Base-by-base conservation (phyloP, 176 grass and related monocot genomes). In the Musa schizocarpa region DNA sequence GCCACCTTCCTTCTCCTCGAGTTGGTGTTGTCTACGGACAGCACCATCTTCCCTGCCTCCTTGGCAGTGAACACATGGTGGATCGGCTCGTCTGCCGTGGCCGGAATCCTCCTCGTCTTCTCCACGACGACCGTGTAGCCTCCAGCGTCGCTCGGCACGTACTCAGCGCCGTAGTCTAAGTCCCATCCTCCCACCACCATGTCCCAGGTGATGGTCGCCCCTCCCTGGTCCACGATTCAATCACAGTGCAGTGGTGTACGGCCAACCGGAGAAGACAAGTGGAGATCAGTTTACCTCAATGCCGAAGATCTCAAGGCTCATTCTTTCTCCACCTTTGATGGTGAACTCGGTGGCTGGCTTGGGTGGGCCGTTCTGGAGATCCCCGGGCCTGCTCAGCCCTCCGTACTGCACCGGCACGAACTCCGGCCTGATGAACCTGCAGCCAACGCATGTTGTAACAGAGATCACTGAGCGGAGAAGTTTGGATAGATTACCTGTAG, bases 301-400 rank as follows among this genome's bases (percentile, higher is more conserved):
- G 84, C 94, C 94, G 78, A 93, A 90, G n/a, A 98, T 98, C 80
- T 98, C 94, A 10, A 98, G 90, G 86, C 91, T 88, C 2, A 98
- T 88, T 78, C 85, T 98, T 83, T 98, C 94, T 1, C 89, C 90
- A 53, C 90, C 94, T 59, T 98, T 98, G 64, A 98, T 93, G 53
- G 84, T 87, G 84, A 98, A 98, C 86, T 98, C 90, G n/a, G 94
- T 93, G 11, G 94, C 94, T 22, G 94, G 90, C 73, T 98, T 98
- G 0, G 94, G 94, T 19, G 88, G 90, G 29, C 90, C 94, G 82
- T 87, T 89, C 64, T 93, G 90, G 1, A 98, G 88, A 23, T 98
- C 94, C 26, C 86, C 82, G 2, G 86, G 77, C 24, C 83, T 83
- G 86, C 94, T 98, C 27, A 98, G 90, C 1, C 94, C 90, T 7